phyloP scores from a whole-genome alignment of 345 rosid species.

The Populus ilicifolia region DNA sequence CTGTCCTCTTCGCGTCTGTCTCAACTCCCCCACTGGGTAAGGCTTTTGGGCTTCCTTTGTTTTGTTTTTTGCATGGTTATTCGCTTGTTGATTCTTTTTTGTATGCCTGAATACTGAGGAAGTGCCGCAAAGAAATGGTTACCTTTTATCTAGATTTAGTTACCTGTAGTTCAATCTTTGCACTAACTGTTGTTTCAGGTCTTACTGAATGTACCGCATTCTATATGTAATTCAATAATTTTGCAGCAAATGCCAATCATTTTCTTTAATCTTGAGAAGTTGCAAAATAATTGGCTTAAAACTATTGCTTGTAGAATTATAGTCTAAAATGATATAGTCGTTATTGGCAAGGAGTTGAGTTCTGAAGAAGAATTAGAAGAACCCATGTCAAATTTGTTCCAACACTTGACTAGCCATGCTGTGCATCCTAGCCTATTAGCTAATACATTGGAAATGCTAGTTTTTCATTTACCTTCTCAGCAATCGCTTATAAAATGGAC shows the following conservation, averaged over 20 bases:
- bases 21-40: conserved; percentile 38
- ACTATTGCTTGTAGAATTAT: background rate
- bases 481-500: background rate
- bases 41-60: conserved; percentile 9
- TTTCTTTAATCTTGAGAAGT: background rate
- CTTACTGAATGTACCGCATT: background rate
- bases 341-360: background rate
- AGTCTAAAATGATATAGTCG: background rate
- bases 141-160: background rate
- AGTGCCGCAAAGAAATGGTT: background rate
- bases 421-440: background rate
- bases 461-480: background rate
- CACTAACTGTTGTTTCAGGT: background rate
- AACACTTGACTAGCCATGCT: background rate
- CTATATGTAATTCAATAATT: background rate
- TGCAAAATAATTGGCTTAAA: background rate
- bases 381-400: background rate
- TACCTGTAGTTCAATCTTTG: background rate
- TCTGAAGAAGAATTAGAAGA: background rate
- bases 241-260: background rate
- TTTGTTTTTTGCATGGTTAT: background rate
- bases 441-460: background rate
- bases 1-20: conserved; percentile 23
- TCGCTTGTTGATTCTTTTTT: background rate
- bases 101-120: background rate